Conservation (phyloP, 768 basidiomycete species). For the Butyriboletus loyo region DNA sequence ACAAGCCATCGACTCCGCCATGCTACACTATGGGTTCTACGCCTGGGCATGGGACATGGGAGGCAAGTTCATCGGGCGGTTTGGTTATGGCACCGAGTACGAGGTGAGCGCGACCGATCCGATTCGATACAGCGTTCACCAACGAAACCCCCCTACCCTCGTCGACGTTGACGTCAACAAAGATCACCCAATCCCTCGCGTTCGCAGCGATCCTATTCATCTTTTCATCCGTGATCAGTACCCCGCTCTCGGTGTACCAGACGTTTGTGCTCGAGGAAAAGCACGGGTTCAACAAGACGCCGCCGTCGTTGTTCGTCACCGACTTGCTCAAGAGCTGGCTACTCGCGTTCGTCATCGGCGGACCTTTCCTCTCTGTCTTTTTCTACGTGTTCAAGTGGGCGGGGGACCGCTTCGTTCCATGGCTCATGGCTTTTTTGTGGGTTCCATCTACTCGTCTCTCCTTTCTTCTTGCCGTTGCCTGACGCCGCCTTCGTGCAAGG, state of each 20-base stretch:
- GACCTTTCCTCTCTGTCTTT: slow-evolving; percentile 85
- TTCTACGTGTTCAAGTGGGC: slow-evolving; percentile 91
- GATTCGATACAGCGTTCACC: not conserved
- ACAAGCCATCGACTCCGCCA: slow-evolving; percentile 62
- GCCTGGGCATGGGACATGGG: slow-evolving; percentile 78
- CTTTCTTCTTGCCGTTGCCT: not conserved
- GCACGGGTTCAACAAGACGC: slow-evolving; percentile 97
- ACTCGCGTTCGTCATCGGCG: slow-evolving; percentile 66
- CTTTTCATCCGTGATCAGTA: slow-evolving; percentile 60
- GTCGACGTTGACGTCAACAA: too few species aligned
- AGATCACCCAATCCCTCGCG: slow-evolving; percentile 80
- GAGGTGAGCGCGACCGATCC: slow-evolving; percentile 46
- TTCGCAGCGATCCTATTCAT: slow-evolving; percentile 70
- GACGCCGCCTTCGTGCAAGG: slow-evolving; percentile 35
- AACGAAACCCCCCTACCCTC: not conserved
- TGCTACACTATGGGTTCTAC: slow-evolving; percentile 77
- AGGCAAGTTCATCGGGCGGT: slow-evolving; percentile 44
- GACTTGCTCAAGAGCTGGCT: slow-evolving; percentile 82
- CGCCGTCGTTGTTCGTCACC: slow-evolving; percentile 65
- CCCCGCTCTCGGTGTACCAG: slow-evolving; percentile 78
- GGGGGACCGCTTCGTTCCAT: slow-evolving; percentile 88
- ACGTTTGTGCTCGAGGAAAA: slow-evolving; percentile 95
- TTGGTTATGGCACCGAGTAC: slow-evolving; percentile 69
- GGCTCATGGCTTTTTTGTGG: slow-evolving; percentile 90
- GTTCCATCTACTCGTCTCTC: slow-evolving; percentile 25